These are phyloP conservation scores for Populus deltoides DNA, from an alignment of 345 rosid species.

Conservation along the genomic window DNA sequence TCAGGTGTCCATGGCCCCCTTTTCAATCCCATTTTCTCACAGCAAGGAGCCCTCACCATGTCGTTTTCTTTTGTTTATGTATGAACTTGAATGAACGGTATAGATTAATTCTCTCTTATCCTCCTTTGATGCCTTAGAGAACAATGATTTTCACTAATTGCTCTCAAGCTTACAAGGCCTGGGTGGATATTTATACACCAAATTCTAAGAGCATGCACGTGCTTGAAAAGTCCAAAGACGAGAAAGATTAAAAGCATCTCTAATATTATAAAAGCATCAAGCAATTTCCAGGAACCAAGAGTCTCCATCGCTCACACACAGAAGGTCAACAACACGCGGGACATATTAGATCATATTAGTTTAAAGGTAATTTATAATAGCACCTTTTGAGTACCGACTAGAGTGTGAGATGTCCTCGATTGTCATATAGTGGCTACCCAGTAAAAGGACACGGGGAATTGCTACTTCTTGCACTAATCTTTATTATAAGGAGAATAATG, in stretches of 20 bases:
- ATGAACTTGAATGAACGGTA: not conserved
- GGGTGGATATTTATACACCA: conserved; percentile 19
- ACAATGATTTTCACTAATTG: not conserved
- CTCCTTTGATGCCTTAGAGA: not conserved
- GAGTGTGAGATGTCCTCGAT: not conserved
- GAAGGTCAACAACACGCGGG: not conserved
- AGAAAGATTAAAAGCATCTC: not conserved
- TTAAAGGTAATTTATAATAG: not conserved
- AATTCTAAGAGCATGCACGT: too few relatives aligned
- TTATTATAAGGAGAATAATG: too few relatives aligned
- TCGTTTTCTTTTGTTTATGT: not conserved
- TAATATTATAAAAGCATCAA: not conserved
- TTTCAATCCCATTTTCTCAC: conserved; percentile 77
- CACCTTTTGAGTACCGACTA: not conserved
- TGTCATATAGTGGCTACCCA: too few relatives aligned
- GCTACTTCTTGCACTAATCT: too few relatives aligned
- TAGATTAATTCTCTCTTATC: not conserved
- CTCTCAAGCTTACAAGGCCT: not conserved
- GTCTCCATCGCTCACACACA: not conserved
- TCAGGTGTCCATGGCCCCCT: conserved; percentile 73
- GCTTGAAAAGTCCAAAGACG: conserved; percentile 20
- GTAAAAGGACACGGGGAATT: too few relatives aligned
- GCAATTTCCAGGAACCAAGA: conserved; percentile 31
- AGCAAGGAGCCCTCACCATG: conserved; percentile 93
- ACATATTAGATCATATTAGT: not conserved